phyloP scores from a whole-genome alignment of 2,329 filamentous ascomycete species.

The Alternaria gaisen region DNA sequence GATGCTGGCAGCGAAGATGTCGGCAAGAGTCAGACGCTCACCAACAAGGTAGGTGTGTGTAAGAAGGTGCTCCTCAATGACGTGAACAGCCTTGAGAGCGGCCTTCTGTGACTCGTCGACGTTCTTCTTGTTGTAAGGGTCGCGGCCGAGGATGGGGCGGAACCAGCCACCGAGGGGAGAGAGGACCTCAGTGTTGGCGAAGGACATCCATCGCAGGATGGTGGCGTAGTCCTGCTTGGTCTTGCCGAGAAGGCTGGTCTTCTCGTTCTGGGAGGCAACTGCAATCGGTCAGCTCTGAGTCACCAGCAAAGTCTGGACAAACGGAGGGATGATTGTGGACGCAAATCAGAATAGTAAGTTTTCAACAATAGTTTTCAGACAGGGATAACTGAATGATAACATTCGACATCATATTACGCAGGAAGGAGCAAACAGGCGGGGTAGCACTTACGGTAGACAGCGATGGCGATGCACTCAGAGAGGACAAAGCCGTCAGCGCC shows the following conservation, averaged over 20 bases:
- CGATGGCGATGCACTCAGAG: constrained; percentile 90
- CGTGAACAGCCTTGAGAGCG: constrained; percentile 71
- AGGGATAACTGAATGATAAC: constrained; percentile 74
- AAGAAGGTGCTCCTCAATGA: constrained; percentile 86
- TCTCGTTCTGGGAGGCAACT: constrained; percentile 99
- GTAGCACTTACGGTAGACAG: constrained; percentile 88
- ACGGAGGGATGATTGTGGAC: constrained; percentile 62
- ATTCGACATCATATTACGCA: constrained; percentile 69
- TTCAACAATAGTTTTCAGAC: constrained; percentile 96
- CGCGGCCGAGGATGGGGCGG: constrained; percentile 81
- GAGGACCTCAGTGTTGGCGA: constrained; percentile 89
- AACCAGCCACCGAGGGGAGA: constrained; percentile 79
- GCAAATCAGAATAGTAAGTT: constrained; percentile 79
- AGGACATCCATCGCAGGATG: constrained; percentile 98
- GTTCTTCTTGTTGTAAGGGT: constrained; percentile 97
- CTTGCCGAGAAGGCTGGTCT: constrained; percentile 98
- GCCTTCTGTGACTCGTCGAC: constrained; percentile 81
- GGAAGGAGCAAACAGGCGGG: constrained; percentile 22
- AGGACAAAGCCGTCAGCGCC: constrained; percentile 91
- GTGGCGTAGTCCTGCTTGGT: constrained; percentile 99
- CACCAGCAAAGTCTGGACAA: constrained; percentile 29
- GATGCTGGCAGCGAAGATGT: constrained; percentile 83
- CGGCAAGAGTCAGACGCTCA: constrained; percentile 96
- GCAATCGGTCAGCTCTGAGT: constrained; percentile 43
- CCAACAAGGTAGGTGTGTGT: constrained; percentile 97